Percentiles rank a stretch among this genome's conserved stretches.
Evolutionary conservation across 352 stramenopile genomes (phyloP).

Genomic region (Phytophthora hibernalis): DNA sequence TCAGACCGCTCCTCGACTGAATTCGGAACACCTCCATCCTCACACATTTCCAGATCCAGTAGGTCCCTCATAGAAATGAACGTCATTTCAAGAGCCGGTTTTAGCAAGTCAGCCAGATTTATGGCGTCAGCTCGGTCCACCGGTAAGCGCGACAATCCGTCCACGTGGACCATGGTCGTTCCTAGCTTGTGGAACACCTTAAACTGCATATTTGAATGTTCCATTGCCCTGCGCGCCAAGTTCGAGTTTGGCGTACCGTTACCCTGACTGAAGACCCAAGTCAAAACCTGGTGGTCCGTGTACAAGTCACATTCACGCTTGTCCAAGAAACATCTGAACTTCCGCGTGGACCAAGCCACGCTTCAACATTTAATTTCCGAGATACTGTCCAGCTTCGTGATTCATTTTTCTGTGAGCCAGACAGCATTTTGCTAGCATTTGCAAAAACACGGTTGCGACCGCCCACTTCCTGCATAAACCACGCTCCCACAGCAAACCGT

Average conservation of each 20-base stretch:
- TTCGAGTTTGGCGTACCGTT: not conserved
- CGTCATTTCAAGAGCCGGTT: too few species aligned
- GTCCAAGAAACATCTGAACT: not conserved
- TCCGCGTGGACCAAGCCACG: not conserved
- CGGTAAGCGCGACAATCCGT: too few species aligned
- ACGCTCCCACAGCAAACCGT: not conserved
- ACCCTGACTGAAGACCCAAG: not conserved
- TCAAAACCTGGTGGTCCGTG: slow-evolving; percentile 5
- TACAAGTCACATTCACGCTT: not conserved
- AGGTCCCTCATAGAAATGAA: too few species aligned
- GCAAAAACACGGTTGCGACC: not conserved
- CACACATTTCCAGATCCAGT: too few species aligned
- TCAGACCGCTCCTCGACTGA: too few species aligned
- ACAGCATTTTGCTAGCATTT: not conserved
- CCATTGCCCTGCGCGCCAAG: slow-evolving; percentile 10
- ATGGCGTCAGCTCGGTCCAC: too few species aligned
- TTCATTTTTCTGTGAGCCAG: not conserved
- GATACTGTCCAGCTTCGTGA: not conserved
- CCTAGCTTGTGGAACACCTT: slow-evolving; percentile 6
- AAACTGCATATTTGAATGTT: slow-evolving; percentile 1
- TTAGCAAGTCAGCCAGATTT: too few species aligned
- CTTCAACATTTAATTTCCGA: not conserved
- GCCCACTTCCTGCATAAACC: not conserved
- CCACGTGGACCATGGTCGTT: not conserved
- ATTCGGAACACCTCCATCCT: too few species aligned